A percentile compares a stretch with the other conserved stretches of the same genome.
These are phyloP conservation scores for Trichoderma sp. DNA, from an alignment of 2,329 filamentous ascomycete genomes.

Conservation along the genomic window DNA sequence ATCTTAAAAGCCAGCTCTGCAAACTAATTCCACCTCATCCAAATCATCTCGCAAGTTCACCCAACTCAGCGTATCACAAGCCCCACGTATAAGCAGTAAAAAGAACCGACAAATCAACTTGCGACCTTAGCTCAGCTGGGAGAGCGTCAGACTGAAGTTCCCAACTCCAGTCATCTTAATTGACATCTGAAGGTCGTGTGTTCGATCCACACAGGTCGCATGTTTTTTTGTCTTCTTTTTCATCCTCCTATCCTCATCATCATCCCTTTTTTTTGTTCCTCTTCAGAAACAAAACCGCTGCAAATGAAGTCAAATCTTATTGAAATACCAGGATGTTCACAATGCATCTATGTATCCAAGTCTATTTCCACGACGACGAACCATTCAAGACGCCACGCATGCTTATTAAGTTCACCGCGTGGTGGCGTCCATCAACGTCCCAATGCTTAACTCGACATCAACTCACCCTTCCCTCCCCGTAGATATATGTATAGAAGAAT, in stretches of 20 bases:
- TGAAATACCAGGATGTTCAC: neutral
- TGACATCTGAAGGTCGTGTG: constrained; percentile 19
- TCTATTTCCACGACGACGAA: neutral
- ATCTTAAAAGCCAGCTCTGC: neutral
- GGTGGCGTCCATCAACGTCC: neutral
- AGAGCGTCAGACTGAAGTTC: constrained; percentile 20
- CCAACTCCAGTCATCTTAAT: neutral
- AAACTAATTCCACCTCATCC: too few relatives aligned
- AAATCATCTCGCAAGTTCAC: too few relatives aligned
- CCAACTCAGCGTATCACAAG: too few relatives aligned
- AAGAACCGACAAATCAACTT: neutral
- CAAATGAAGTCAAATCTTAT: too few relatives aligned
- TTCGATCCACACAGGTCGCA: constrained; percentile 20
- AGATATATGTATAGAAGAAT: neutral
- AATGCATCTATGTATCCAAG: neutral
- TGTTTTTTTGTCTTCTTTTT: neutral
- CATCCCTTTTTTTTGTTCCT: neutral
- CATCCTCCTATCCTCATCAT: neutral
- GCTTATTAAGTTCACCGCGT: neutral
- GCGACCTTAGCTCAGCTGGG: constrained; percentile 20
- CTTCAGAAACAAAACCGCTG: neutral
- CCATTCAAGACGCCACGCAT: neutral
- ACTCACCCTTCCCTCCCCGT: neutral
- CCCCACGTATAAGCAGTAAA: neutral
- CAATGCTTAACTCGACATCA: neutral